Evolutionary conservation across 2,329 filamentous ascomycete genomes (phyloP), one percentile per base, ranked within the genome.

Genomic region (Colletotrichum tanaceti): DNA sequence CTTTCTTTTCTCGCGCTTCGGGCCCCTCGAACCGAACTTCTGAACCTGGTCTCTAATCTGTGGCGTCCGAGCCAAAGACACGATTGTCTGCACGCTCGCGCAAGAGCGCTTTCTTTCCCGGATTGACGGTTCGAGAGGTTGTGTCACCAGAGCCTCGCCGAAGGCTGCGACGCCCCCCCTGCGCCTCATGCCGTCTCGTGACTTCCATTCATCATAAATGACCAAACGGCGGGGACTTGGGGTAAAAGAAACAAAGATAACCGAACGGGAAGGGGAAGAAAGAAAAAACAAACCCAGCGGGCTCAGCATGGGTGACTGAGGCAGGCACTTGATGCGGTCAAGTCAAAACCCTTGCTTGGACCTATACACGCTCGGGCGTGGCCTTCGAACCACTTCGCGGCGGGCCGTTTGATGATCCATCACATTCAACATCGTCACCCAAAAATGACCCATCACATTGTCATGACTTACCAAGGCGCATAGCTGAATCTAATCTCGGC

Each of bases 361-460:
- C 20, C 35, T 18, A 18, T 14, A 24, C 7, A 20, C n/a, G 18
- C n/a, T 55, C 24, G n/a, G 18, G 35, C 38, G 4, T 20, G 7
- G 39, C 22, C 6, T 32, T 10, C 39, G 13, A 14, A n/a, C 11
- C 32, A 18, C 16, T n/a, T 14, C 35, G 22, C 53, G 39, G 14
- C 53, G 53, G 38, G 24, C 20, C 53, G 53, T 43, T 10, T 57
- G 13, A 22, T 41, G 20, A 46, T 24, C 39, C 24, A 14, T 32
- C 54, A n/a, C 16, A 16, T 28, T 58, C 20, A 41, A 35, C 22
- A 28, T 18, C 14, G 10, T 22, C 53, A 32, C 13, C 35, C 20
- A 32, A 24, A 63, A 63, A 63, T 58, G 64, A 63, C 46, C 44
- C 49, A n/a, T 67, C 64, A 67, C 59, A 63, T 63, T 32, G 14